Evolutionary conservation across 1,284 basidiomycete species (phyloP), one percentile per base, ranked within the genome.

Genomic region (Microbotryum silenes-acaulis): DNA sequence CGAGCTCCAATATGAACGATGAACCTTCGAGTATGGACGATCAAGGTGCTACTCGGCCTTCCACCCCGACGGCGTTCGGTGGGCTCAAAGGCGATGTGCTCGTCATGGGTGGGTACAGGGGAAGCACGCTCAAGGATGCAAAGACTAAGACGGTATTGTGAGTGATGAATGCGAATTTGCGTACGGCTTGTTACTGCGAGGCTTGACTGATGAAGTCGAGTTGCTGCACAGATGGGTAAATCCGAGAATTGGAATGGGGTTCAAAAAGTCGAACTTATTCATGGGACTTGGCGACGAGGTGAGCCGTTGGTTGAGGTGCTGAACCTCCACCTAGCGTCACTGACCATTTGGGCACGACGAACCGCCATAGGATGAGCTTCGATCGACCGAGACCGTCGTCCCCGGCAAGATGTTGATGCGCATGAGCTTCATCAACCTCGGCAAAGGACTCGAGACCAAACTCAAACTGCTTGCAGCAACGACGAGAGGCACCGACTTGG

Each of bases 101-200:
- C 25, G 66, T 74, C 55, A 27, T 75, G 23, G 75, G 75, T 14
- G 75, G 75, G 0, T 76, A 73, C 62, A 61, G 75, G 9, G 75
- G 75, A 0, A 67, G 64, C n/a, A 71, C 75, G 9, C 63, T 76
- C 6, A 59, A 74, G 21, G 72, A 74, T 51, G 70, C 72, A 12
- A 64, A 65, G 42, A 72, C 72, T 0, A 54, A 62, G 50, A 66
- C 70, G 63, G 68, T 74, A 60, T 56, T 75, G 29, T 75, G 74
- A 42, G 37, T 42, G 14, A 16, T 42, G 37, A 16, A 31, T 31
- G 31, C 6, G 1, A 8, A 8, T 31, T 9, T 31, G 8, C 31
- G 8, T 31, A 31, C 31, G 31, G 31, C 31, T 31, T 7, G 31
- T 8, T 10, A 9, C 31, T 31, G 31, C 6, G 31, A 31, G 31